Evolutionary conservation across 1,284 basidiomycete genomes (phyloP).

Genomic region (Grifola frondosa): DNA sequence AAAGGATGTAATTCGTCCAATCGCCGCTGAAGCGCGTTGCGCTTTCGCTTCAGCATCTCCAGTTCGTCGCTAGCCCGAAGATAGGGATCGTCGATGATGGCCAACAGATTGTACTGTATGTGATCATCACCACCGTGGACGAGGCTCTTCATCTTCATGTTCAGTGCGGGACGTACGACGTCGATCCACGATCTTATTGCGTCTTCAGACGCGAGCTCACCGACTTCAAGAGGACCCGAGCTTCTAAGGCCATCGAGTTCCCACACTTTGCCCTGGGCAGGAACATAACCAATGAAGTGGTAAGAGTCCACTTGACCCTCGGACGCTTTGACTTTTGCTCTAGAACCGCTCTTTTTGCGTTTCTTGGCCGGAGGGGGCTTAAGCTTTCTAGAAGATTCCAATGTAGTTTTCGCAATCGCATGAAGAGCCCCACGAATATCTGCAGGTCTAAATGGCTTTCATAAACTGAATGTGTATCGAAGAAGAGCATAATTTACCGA

Average conservation of each 20-base stretch:
- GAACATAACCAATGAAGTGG: constrained; percentile 66
- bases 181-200: constrained; percentile 48
- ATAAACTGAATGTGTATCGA: background rate
- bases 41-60: constrained; percentile 51
- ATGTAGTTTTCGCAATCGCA: constrained; percentile 42
- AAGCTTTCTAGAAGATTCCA: constrained; percentile 37
- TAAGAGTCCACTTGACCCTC: constrained; percentile 46
- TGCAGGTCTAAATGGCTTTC: constrained; percentile 42
- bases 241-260: constrained; percentile 46
- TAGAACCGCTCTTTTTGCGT: constrained; percentile 32
- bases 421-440: constrained; percentile 54
- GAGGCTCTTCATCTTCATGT: constrained; percentile 55
- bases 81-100: constrained; percentile 54
- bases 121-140: constrained; percentile 44
- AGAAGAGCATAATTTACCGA: constrained; percentile 36
- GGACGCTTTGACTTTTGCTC: constrained; percentile 23
- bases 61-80: constrained; percentile 49
- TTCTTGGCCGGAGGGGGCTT: constrained; percentile 39
- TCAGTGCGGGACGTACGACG: constrained; percentile 55
- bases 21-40: constrained; percentile 43
- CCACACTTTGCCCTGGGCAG: constrained; percentile 61
- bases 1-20: constrained; percentile 34
- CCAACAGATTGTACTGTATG: constrained; percentile 60
- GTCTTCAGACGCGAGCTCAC: constrained; percentile 40
- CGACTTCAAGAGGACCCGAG: constrained; percentile 56